Conservation (phyloP, 306 rosid genomes). For the Luffa aegyptiaca region DNA sequence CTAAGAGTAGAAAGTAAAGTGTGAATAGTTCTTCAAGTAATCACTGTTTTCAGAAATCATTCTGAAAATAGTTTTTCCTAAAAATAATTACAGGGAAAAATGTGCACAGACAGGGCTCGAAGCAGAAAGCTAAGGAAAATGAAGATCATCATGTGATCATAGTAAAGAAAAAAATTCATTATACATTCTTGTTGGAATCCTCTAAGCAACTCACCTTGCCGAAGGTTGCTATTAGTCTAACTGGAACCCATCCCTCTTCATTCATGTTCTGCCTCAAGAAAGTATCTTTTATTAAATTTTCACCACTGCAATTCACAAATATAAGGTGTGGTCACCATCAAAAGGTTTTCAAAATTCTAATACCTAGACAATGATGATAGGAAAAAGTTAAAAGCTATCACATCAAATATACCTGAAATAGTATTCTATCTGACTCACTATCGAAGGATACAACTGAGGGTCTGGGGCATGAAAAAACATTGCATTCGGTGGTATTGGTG, state of each 20-base stretch:
- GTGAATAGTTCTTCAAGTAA: neutral
- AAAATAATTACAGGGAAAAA: neutral
- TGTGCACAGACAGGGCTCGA: neutral
- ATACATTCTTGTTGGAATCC: neutral
- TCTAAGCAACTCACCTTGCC: conserved; percentile 50
- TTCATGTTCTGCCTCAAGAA: conserved; percentile 83
- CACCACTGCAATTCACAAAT: conserved; percentile 50
- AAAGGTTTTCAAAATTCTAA: neutral
- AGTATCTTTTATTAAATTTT: conserved; percentile 63
- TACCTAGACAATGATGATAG: conserved; percentile 4
- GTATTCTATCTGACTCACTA: conserved; percentile 70
- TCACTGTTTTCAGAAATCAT: neutral
- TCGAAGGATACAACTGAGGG: conserved; percentile 46
- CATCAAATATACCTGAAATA: conserved; percentile 64
- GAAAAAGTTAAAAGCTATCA: neutral
- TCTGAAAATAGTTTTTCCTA: neutral
- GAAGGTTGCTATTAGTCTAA: conserved; percentile 65
- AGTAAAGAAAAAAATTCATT: neutral
- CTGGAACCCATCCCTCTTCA: conserved; percentile 79
- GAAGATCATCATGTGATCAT: neutral
- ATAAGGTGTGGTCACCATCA: conserved; percentile 14
- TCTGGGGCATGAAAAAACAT: conserved; percentile 34
- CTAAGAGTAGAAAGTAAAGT: neutral
- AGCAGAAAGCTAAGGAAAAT: neutral
- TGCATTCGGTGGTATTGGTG: conserved; percentile 36